phyloP scores from a whole-genome alignment of 2,329 filamentous ascomycete genomes.

The Chaetomium olivaceum region DNA sequence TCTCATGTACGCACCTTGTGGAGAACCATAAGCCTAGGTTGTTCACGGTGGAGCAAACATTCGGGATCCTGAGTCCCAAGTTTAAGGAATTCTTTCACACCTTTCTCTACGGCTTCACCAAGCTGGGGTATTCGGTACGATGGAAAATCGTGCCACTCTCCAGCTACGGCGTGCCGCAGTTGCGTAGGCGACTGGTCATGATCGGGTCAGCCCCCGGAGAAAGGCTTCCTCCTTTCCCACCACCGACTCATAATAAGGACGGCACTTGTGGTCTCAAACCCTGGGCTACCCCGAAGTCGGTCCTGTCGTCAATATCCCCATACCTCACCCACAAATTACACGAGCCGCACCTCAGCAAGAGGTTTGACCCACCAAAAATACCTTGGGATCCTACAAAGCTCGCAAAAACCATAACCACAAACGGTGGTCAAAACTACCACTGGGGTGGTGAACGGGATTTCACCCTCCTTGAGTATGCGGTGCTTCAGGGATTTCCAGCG shows the following conservation, averaged over 20 bases:
- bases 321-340: conserved; percentile 39
- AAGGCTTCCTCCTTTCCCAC: conserved; percentile 64
- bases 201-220: conserved; percentile 69
- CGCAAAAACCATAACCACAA: conserved; percentile 63
- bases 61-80: conserved; percentile 59
- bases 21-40: conserved; percentile 62
- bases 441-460: conserved; percentile 63
- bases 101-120: conserved; percentile 64
- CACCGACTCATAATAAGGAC: conserved; percentile 56
- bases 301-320: conserved; percentile 40
- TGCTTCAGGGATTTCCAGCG: conserved; percentile 68
- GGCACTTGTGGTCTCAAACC: conserved; percentile 41
- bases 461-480: conserved; percentile 67
- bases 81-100: conserved; percentile 59
- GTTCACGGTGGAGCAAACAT: conserved; percentile 78
- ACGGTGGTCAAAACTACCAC: conserved; percentile 64
- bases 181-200: conserved; percentile 54
- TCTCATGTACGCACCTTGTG: conserved; percentile 57
- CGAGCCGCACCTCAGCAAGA: conserved; percentile 33
- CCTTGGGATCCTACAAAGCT: conserved; percentile 53
- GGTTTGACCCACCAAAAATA: conserved; percentile 28
- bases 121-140: conserved; percentile 66
- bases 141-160: conserved; percentile 63
- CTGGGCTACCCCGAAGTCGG: conserved; percentile 48
- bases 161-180: conserved; percentile 54